phyloP scores from a whole-genome alignment of 169 alveolate genomes.

The Eimeria falciformis region DNA sequence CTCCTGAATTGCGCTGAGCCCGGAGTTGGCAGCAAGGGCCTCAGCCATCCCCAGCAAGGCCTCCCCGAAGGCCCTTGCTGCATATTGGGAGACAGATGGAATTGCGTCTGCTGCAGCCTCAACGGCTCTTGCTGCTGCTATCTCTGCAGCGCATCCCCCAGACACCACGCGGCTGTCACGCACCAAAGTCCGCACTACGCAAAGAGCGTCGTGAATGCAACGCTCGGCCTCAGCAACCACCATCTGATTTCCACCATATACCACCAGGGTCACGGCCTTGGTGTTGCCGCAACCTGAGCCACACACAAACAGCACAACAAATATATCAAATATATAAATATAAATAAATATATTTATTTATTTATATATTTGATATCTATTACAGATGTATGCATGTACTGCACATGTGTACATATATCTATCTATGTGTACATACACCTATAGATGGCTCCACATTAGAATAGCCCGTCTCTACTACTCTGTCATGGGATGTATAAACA shows the following conservation, averaged over 20 bases:
- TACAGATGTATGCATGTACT: background rate
- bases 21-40: conserved; percentile 98
- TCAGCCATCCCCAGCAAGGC: conserved; percentile 97
- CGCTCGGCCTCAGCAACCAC: conserved; percentile 98
- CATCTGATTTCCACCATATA: conserved; percentile 98
- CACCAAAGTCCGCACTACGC: conserved; percentile 94
- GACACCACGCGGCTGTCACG: conserved; percentile 94
- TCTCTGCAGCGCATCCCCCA: conserved; percentile 99
- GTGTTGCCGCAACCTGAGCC: conserved; percentile 88
- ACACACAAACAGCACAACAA: background rate
- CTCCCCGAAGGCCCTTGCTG: conserved; percentile 98
- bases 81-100: conserved; percentile 96
- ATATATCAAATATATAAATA: background rate
- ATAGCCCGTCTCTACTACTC: too few species aligned
- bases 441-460: too few species aligned
- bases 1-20: conserved; percentile 90
- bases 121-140: conserved; percentile 95
- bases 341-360: background rate
- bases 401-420: background rate
- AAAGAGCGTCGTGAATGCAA: conserved; percentile 98
- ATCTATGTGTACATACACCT: background rate
- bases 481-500: too few species aligned
- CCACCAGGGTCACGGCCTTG: conserved; percentile 96
- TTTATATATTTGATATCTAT: too few species aligned
- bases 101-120: conserved; percentile 93